Evolutionary conservation across 2,329 filamentous ascomycete genomes (phyloP).

Genomic region (Arthrobotrys pseudoclavata): DNA sequence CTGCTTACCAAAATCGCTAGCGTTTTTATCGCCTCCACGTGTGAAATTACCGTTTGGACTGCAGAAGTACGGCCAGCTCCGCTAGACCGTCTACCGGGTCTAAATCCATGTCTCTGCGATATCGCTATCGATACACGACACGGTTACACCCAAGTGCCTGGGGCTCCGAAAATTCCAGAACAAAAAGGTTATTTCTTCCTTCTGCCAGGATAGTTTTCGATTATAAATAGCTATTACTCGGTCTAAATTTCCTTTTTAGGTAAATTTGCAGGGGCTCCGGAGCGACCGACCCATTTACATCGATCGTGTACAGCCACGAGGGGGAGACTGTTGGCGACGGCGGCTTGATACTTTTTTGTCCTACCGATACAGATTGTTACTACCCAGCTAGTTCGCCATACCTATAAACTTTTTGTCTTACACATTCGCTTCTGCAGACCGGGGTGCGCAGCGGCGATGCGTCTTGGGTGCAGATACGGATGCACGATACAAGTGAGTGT

Average conservation of each 20-base stretch:
- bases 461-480: constrained; percentile 5
- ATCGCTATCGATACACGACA: constrained; percentile 17
- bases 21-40: background rate
- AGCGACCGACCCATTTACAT: background rate
- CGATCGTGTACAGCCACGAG: constrained; percentile 5
- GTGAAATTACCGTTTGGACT: background rate
- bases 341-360: constrained; percentile 5
- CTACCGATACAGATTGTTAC: background rate
- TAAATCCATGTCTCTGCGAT: constrained; percentile 14
- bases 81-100: background rate
- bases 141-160: constrained; percentile 7
- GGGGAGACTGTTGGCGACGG: constrained; percentile 26
- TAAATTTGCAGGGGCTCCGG: background rate
- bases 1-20: background rate
- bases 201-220: background rate
- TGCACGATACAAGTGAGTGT: constrained; percentile 9
- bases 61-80: background rate
- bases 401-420: background rate
- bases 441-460: constrained; percentile 6
- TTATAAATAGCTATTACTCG: background rate
- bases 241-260: constrained; percentile 2
- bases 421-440: constrained; percentile 5
- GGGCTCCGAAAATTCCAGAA: constrained; percentile 7
- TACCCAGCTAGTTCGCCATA: background rate
- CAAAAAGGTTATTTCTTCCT: background rate